Evolutionary conservation across 1,139 yeast genomes (phyloP).

Genomic region (Candida glucosophila): DNA sequence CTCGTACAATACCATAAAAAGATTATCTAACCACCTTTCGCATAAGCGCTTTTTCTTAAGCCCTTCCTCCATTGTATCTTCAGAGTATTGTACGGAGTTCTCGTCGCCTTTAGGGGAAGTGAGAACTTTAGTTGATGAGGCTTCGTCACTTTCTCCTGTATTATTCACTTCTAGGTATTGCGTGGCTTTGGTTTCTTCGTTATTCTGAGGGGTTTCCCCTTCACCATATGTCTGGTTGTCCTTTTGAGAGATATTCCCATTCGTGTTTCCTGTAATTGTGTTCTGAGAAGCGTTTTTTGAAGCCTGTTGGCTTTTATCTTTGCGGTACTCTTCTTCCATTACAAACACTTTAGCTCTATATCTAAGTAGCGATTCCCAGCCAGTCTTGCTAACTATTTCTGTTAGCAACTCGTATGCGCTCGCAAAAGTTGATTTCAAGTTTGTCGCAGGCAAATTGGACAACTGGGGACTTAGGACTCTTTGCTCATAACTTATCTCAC

Average conservation of each 20-base stretch:
- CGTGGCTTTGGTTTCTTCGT: neutral
- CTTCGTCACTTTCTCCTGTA: constrained; percentile 15
- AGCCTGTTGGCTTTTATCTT: constrained; percentile 21
- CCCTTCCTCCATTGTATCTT: constrained; percentile 26
- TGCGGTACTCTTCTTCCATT: constrained; percentile 86
- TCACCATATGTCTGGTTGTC: too few relatives aligned
- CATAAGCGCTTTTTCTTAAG: constrained; percentile 74
- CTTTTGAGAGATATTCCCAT: too few relatives aligned
- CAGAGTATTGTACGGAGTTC: constrained; percentile 5
- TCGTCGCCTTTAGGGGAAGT: constrained; percentile 27
- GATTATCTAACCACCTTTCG: constrained; percentile 89
- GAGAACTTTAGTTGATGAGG: constrained; percentile 27
- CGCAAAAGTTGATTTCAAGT: constrained; percentile 70
- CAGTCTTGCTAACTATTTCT: constrained; percentile 58
- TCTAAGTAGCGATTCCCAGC: constrained; percentile 84
- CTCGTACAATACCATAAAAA: constrained; percentile 80
- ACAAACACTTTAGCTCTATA: constrained; percentile 81
- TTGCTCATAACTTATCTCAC: constrained; percentile 43
- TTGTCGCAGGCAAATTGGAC: constrained; percentile 65
- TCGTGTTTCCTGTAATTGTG: constrained; percentile 4
- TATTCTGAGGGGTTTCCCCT: too few relatives aligned
- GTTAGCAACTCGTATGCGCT: constrained; percentile 77
- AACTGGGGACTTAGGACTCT: constrained; percentile 59
- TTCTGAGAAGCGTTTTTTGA: constrained; percentile 1
- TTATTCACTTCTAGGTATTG: constrained; percentile 6